A percentile compares a stretch with the other conserved stretches of the same genome.
Conservation (phyloP, 2,329 filamentous ascomycete species). For the Nemania sp. region DNA sequence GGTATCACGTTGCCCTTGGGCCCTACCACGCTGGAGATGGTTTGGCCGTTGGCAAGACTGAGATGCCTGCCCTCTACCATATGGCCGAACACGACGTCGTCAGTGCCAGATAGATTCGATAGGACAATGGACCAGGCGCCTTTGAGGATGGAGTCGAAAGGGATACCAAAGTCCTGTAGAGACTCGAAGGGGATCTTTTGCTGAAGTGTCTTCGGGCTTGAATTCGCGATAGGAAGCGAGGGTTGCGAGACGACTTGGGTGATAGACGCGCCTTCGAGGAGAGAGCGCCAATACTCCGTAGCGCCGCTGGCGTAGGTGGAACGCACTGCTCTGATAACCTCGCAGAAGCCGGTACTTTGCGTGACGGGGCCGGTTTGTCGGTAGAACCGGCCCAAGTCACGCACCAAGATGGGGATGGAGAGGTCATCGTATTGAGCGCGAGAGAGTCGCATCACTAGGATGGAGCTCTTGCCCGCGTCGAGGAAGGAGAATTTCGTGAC, state of each 20-base stretch:
- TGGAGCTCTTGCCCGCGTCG: slow-evolving; percentile 61
- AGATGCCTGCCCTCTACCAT: slow-evolving; percentile 62
- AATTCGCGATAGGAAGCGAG: slow-evolving; percentile 56
- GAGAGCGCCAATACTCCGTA: slow-evolving; percentile 59
- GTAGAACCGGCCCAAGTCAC: slow-evolving; percentile 63
- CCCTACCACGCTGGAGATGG: slow-evolving; percentile 64
- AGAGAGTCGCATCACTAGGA: slow-evolving; percentile 61
- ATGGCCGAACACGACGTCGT: slow-evolving; percentile 69
- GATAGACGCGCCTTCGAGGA: slow-evolving; percentile 60
- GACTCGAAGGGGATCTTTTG: slow-evolving; percentile 57
- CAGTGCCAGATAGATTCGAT: slow-evolving; percentile 60
- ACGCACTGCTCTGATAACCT: slow-evolving; percentile 59
- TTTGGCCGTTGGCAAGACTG: slow-evolving; percentile 61
- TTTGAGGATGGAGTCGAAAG: slow-evolving; percentile 66
- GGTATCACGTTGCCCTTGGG: slow-evolving; percentile 62
- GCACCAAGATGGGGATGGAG: slow-evolving; percentile 60
- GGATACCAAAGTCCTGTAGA: slow-evolving; percentile 58
- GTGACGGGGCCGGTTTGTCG: slow-evolving; percentile 51
- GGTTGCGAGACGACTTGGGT: slow-evolving; percentile 59
- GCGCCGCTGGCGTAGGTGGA: slow-evolving; percentile 54
- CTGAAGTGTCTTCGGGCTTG: slow-evolving; percentile 55
- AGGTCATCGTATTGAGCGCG: slow-evolving; percentile 63
- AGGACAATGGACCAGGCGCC: slow-evolving; percentile 69
- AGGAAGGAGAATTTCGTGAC: slow-evolving; percentile 64
- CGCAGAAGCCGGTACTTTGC: slow-evolving; percentile 59